Base-by-base conservation (phyloP, 352 stramenopile species). In the Phytophthora constricta region DNA sequence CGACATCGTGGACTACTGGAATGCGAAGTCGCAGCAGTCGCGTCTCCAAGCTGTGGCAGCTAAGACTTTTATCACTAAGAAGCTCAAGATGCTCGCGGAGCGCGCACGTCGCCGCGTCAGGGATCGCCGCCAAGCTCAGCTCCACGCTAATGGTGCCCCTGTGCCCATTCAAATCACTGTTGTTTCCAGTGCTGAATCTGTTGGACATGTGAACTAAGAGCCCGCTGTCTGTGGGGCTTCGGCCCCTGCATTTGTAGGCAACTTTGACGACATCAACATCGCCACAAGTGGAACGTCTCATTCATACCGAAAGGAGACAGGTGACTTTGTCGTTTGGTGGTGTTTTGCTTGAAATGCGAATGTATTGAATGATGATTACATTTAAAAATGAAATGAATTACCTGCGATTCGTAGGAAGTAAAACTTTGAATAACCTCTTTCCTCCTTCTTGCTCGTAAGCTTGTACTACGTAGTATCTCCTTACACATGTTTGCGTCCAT, bases 1-100 rank as follows among this genome's bases (percentile, higher is more conserved):
- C 33, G 81, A 74, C 45, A 77, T 88, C 27, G 75, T 86, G 13
- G 71, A 88, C 54, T 82, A 89, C 49, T 91, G 83, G 80, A 68
- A 74, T 53, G 60, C 64, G 7, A 85, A 78, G 54, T 58, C 56
- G 0, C 70, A 74, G 34, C 78, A 80, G 16, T 76, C 67, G 43
- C 71, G 66, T 5, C 34, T 79, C 20, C 67, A 82, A 26, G 58
- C 72, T n/a, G 19, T 67, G 16, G 71, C 66, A 11, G 43, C 62
- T 27, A 77, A 80, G 37, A 71, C 63, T 16, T 75, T 84, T 59
- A 70, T 87, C 42, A 77, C 75, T 39, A 88, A 85, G 46, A 72
- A 75, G 46, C 80, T 91, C 50, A 83, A 88, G 62, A 25, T 75
- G 19, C 58, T 89, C 1, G 82, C 82, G 2, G 77, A 87, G 28